Evolutionary conservation across 345 rosid genomes (phyloP), one percentile per base, ranked within the genome.

Genomic region (Ceriops zippeliana): DNA sequence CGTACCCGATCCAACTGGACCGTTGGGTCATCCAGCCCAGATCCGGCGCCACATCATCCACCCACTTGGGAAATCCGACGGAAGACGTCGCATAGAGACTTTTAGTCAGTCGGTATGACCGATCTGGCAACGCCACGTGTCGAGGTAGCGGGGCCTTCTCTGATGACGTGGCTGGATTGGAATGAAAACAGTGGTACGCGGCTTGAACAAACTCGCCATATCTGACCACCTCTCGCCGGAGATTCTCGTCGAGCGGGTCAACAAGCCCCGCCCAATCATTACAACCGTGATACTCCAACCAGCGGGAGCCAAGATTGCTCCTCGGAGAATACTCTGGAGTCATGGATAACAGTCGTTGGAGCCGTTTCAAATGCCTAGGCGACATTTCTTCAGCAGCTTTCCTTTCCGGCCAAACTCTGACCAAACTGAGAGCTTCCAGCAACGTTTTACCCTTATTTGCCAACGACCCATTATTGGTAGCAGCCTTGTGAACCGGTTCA

Each of bases 341-440:
- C 74, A 71, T 85, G 0, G 97, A 95, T 20, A 95, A 66, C 70
- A 95, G 83, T 7, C 97, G 80, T 66, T 86, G 84, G 11, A 95
- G 99, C 32, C 86, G 77, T 74, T 87, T 83, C 10, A 93, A 58
- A 78, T 87, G 80, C 52, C 89, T 80, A 0, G 99, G 99, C 0
- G 99, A 95, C 89, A 95, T 87, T 71, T 91, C 99, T 34, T 88
- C 99, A 1, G 93, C 98, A 7, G 93, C 87, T 70, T 85, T 93
- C 84, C 78, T 76, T 63, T 83, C 93, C n/a, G 96, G 87, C 99
- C 99, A 95, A 13, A 95, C 51, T 73, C 92, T 61, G 1, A 79
- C 57, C 78, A 91, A 68, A 57, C 80, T 91, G 47, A 95, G 79
- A 47, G 91, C 86, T 68, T 83, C 86, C 0, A 88, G 71, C 34